Conservation (phyloP, 208 protist species). For the Trypanosoma boissoni region DNA sequence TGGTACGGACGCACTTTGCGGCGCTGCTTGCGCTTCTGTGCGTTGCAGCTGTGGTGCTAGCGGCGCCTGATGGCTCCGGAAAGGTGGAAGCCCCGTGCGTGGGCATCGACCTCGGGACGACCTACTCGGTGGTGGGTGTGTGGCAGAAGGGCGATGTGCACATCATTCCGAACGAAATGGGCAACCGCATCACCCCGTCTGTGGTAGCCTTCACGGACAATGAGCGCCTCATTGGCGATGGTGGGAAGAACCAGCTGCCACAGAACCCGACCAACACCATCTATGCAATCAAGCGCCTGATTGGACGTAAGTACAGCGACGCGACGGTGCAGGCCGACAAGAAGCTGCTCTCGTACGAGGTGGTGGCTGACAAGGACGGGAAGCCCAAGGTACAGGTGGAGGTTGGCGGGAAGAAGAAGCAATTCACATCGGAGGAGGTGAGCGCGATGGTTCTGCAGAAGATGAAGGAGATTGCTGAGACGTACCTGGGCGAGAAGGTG, state of each 20-base stretch:
- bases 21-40: conserved; percentile 12
- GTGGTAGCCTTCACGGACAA: conserved; percentile 78
- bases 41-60: conserved; percentile 22
- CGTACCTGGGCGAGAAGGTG: conserved; percentile 81
- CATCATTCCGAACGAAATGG: conserved; percentile 72
- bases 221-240: conserved; percentile 57
- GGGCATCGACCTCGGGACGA: conserved; percentile 84
- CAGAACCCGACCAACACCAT: conserved; percentile 75
- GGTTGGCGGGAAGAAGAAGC: conserved; percentile 74
- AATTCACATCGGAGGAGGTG: conserved; percentile 66
- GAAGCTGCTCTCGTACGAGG: conserved; percentile 94
- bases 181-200: conserved; percentile 82
- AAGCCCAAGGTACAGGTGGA: conserved; percentile 96
- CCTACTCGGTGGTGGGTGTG: conserved; percentile 63
- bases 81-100: conserved; percentile 89
- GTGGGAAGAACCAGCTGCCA: conserved; percentile 65
- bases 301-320: conserved; percentile 48
- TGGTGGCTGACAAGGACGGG: conserved; percentile 90
- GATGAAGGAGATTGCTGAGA: conserved; percentile 81
- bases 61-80: conserved; percentile 52
- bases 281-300: conserved; percentile 87
- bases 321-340: conserved; percentile 53
- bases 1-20: conserved; percentile 14
- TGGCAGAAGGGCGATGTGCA: conserved; percentile 44
- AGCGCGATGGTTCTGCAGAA: conserved; percentile 75